Conservation (phyloP, 805 yeast species). For the Nematodospora valgi region DNA sequence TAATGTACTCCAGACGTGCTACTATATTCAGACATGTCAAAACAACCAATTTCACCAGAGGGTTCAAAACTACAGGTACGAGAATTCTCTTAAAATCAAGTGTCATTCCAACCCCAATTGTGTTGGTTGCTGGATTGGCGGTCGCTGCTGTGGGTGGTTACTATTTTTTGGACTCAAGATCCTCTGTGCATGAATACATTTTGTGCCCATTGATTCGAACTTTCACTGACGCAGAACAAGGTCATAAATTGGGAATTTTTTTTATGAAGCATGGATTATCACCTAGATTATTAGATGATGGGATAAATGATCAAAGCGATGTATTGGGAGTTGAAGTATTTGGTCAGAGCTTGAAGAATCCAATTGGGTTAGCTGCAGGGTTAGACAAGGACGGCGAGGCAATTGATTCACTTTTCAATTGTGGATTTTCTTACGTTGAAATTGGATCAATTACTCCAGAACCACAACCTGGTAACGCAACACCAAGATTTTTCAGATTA, state of each 20-base stretch:
- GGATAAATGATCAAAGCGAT: conserved; percentile 37
- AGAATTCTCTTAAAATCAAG: conserved; percentile 13
- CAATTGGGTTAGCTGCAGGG: conserved; percentile 94
- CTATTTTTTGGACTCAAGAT: conserved; percentile 71
- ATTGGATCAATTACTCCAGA: conserved; percentile 90
- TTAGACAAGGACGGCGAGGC: conserved; percentile 93
- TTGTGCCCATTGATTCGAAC: conserved; percentile 73
- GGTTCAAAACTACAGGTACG: background rate
- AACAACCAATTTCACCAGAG: too few species aligned
- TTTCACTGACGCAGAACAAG: conserved; percentile 77
- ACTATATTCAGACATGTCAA: too few species aligned
- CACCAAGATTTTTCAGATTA: conserved; percentile 85
- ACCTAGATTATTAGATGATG: conserved; percentile 58
- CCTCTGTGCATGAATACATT: conserved; percentile 78
- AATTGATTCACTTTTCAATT: conserved; percentile 69
- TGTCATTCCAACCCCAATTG: conserved; percentile 15
- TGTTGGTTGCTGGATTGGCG: conserved; percentile 15
- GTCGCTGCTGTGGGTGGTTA: conserved; percentile 42
- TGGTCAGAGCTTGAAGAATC: conserved; percentile 65
- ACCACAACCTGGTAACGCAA: conserved; percentile 94
- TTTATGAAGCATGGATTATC: conserved; percentile 64
- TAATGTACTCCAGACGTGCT: too few species aligned
- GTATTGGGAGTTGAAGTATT: conserved; percentile 58
- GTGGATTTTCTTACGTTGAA: conserved; percentile 88
- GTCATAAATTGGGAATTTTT: conserved; percentile 74